A percentile compares a stretch with the other conserved stretches of the same genome.
Conservation (phyloP, 2,329 filamentous ascomycete species). For the Trichoderma sp. region DNA sequence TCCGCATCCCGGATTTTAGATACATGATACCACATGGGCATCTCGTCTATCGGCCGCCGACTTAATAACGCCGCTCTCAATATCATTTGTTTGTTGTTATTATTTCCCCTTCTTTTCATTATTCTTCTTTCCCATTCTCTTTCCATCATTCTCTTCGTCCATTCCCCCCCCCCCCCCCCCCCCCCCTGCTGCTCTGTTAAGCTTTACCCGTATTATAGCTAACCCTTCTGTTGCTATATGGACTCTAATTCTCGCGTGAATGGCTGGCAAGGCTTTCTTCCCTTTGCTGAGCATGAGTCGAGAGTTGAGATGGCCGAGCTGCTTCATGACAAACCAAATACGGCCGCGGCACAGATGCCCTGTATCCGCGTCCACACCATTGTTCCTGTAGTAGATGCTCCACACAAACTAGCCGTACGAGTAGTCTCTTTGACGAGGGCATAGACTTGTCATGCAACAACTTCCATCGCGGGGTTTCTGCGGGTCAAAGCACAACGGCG, state of each 20-base stretch:
- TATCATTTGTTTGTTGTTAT: neutral
- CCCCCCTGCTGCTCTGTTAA: neutral
- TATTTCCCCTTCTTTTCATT: neutral
- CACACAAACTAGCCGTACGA: neutral
- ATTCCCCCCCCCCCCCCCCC: too few relatives aligned
- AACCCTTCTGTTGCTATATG: neutral
- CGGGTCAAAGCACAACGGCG: conserved; percentile 18
- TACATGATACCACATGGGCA: neutral
- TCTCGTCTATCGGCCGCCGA: conserved; percentile 2
- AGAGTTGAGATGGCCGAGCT: neutral
- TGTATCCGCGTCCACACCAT: conserved; percentile 12
- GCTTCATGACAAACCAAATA: conserved; percentile 2
- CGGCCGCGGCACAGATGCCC: conserved; percentile 13
- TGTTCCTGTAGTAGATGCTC: neutral
- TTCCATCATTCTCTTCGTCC: neutral
- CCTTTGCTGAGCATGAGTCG: neutral
- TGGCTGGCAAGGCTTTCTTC: neutral
- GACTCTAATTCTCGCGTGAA: neutral
- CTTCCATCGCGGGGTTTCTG: conserved; percentile 18
- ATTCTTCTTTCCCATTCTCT: neutral
- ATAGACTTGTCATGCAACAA: conserved; percentile 5
- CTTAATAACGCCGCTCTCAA: neutral
- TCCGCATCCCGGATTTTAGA: neutral
- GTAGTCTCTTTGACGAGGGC: neutral
- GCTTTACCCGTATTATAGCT: neutral